Evolutionary conservation across 495 filamentous ascomycete species (phyloP).

Genomic region (Penicillium cosmopolitanum): DNA sequence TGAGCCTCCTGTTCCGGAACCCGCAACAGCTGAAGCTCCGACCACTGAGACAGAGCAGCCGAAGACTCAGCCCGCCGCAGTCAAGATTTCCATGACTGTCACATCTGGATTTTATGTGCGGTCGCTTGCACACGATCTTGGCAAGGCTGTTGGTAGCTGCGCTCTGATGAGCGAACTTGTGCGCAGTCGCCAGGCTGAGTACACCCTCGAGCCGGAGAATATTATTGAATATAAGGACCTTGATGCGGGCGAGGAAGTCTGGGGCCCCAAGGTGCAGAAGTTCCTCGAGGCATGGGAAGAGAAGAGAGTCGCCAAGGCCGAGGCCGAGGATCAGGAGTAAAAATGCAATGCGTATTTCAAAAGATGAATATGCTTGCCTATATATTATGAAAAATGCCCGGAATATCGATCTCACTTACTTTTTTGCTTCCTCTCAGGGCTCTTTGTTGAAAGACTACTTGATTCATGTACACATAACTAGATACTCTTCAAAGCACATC

Average conservation of each 20-base stretch:
- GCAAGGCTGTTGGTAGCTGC: constrained; percentile 76
- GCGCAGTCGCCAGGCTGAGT: constrained; percentile 80
- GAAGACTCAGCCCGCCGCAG: constrained; percentile 62
- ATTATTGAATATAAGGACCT: constrained; percentile 85
- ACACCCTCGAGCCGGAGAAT: constrained; percentile 63
- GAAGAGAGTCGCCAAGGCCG: constrained; percentile 34
- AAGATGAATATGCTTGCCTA: too few relatives aligned
- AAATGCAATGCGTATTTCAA: not conserved
- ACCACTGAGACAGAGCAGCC: constrained; percentile 21
- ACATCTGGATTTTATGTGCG: constrained; percentile 97
- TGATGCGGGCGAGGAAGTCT: constrained; percentile 74
- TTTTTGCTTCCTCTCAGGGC: not conserved
- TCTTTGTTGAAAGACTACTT: not conserved
- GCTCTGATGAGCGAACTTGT: constrained; percentile 86
- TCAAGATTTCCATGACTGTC: constrained; percentile 85
- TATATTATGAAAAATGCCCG: too few relatives aligned
- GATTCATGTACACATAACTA: constrained; percentile 6
- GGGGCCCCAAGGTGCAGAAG: constrained; percentile 73
- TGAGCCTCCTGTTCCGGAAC: constrained; percentile 25
- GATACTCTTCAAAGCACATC: not conserved
- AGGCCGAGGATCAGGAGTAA: constrained; percentile 16
- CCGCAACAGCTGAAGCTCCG: constrained; percentile 17
- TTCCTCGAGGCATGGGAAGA: constrained; percentile 66
- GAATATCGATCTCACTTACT: not conserved
- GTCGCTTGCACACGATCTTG: constrained; percentile 89